phyloP scores from a whole-genome alignment of 768 basidiomycete genomes.

The Kwoniella botswanensis region DNA sequence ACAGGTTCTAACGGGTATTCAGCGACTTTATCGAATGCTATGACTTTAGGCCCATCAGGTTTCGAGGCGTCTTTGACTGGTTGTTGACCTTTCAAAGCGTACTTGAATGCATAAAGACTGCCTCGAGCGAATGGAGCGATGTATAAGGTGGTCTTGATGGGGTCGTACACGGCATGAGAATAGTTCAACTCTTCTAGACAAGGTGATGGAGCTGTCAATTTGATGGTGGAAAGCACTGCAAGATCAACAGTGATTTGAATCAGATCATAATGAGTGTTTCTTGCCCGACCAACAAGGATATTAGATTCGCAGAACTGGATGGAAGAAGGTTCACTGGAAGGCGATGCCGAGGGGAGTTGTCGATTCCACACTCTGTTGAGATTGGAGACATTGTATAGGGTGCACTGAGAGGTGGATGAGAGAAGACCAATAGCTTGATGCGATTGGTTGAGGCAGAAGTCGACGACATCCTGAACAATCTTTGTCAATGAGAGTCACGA shows the following conservation, averaged over 20 bases:
- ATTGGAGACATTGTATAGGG: slow-evolving; percentile 41
- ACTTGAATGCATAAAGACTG: slow-evolving; percentile 43
- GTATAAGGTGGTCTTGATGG: slow-evolving; percentile 32
- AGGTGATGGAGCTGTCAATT: slow-evolving; percentile 28
- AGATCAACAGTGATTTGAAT: slow-evolving; percentile 44
- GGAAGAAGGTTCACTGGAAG: slow-evolving; percentile 22
- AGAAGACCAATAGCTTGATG: slow-evolving; percentile 48
- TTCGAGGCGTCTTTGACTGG: slow-evolving; percentile 32
- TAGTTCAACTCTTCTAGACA: slow-evolving; percentile 24
- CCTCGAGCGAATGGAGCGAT: slow-evolving; percentile 35
- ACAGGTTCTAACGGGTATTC: slow-evolving; percentile 44
- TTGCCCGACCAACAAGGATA: slow-evolving; percentile 39
- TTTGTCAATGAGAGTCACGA: background rate
- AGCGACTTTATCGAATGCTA: slow-evolving; percentile 30
- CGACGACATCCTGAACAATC: slow-evolving; percentile 30
- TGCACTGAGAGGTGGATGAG: slow-evolving; percentile 24
- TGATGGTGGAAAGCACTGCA: slow-evolving; percentile 41
- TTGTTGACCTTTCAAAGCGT: slow-evolving; percentile 40
- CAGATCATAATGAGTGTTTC: slow-evolving; percentile 46
- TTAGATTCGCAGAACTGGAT: slow-evolving; percentile 48
- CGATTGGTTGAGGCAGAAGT: slow-evolving; percentile 45
- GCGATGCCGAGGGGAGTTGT: slow-evolving; percentile 25
- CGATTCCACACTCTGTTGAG: slow-evolving; percentile 41
- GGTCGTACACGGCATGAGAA: slow-evolving; percentile 42
- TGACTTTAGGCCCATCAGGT: slow-evolving; percentile 15